Conservation (phyloP, 2,329 filamentous ascomycete species). For the Verticillium albo-atrum region DNA sequence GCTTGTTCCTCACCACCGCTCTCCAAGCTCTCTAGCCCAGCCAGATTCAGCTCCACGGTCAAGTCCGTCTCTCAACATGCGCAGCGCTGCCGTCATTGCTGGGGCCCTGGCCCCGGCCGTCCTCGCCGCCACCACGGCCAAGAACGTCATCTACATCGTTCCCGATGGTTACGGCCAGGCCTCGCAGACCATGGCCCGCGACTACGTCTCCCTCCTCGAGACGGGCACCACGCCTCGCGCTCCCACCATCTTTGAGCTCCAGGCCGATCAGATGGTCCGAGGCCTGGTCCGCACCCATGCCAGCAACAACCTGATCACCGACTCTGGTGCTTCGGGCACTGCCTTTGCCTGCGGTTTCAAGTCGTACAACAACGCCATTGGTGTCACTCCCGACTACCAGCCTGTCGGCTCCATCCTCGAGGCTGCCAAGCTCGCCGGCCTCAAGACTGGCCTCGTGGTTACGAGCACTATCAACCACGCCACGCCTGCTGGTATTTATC, state of each 20-base stretch:
- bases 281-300: slow-evolving; percentile 22
- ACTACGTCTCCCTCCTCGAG: slow-evolving; percentile 16
- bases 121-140: slow-evolving; percentile 10
- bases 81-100: slow-evolving; percentile 1
- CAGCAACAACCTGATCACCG: slow-evolving; percentile 30
- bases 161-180: slow-evolving; percentile 24
- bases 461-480: slow-evolving; percentile 33
- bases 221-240: slow-evolving; percentile 14
- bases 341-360: slow-evolving; percentile 34
- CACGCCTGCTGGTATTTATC: slow-evolving; percentile 19
- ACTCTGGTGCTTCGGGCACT: slow-evolving; percentile 34
- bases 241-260: slow-evolving; percentile 14
- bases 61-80: slow-evolving; percentile 5
- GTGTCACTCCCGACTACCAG: slow-evolving; percentile 22
- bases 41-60: not conserved
- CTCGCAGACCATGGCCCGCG: slow-evolving; percentile 23
- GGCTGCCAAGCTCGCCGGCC: slow-evolving; percentile 31
- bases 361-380: slow-evolving; percentile 31
- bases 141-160: slow-evolving; percentile 28
- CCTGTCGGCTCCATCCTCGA: slow-evolving; percentile 33
- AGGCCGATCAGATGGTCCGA: slow-evolving; percentile 18
- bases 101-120: slow-evolving; percentile 4
- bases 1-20: not conserved
- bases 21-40: not conserved
- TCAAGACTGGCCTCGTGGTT: slow-evolving; percentile 35